phyloP scores from a whole-genome alignment of 805 yeast genomes.

The Monosporozyma unispora region DNA sequence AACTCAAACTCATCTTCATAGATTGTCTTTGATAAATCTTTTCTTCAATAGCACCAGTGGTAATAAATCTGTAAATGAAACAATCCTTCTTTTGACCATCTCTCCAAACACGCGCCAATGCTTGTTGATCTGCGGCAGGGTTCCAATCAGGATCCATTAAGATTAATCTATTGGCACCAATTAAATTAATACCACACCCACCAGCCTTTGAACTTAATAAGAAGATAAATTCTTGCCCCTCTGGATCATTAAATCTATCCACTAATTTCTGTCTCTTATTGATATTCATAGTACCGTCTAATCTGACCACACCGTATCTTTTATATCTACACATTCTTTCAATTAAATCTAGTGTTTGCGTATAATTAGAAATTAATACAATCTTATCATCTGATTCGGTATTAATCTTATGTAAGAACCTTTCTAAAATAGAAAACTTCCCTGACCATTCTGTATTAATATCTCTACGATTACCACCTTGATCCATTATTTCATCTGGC shows the following conservation, averaged over 20 bases:
- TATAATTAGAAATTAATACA: slow-evolving; percentile 88
- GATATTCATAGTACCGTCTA: slow-evolving; percentile 90
- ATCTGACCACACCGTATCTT: slow-evolving; percentile 66
- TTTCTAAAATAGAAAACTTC: slow-evolving; percentile 72
- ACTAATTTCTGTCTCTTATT: slow-evolving; percentile 89
- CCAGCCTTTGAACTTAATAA: slow-evolving; percentile 93
- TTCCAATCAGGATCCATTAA: slow-evolving; percentile 94
- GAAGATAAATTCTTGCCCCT: slow-evolving; percentile 76
- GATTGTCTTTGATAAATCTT: slow-evolving; percentile 93
- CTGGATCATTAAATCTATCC: slow-evolving; percentile 85
- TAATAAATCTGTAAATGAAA: slow-evolving; percentile 84
- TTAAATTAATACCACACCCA: slow-evolving; percentile 95
- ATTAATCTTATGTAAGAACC: slow-evolving; percentile 71
- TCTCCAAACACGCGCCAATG: slow-evolving; percentile 96
- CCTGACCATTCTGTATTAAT: slow-evolving; percentile 79
- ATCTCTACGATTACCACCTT: slow-evolving; percentile 34
- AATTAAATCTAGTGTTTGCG: slow-evolving; percentile 85
- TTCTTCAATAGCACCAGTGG: slow-evolving; percentile 94
- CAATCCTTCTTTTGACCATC: slow-evolving; percentile 98
- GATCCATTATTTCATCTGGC: slow-evolving; percentile 52
- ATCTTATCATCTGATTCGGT: slow-evolving; percentile 87
- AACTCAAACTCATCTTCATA: slow-evolving; percentile 83
- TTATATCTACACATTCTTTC: slow-evolving; percentile 74
- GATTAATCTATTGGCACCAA: slow-evolving; percentile 89
- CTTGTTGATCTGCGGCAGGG: slow-evolving; percentile 97